These are phyloP conservation scores for Aspergillus aculeatus DNA, from an alignment of 2,329 filamentous ascomycete species.

Conservation along the genomic window DNA sequence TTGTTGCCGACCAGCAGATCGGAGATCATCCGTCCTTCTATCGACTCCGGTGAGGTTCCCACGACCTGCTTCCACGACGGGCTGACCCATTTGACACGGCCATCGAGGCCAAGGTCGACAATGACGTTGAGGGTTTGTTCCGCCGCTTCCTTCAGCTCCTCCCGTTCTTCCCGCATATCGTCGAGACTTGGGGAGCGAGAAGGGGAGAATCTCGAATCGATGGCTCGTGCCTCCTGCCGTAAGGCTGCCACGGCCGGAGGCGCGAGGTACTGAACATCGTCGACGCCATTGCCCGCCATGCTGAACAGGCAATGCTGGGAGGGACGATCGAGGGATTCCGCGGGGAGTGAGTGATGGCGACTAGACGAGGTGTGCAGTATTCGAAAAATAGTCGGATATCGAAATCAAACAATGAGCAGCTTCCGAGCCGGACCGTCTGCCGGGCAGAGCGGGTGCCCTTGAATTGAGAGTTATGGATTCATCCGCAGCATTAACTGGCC, in stretches of 20 bases:
- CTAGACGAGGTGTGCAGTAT: constrained; percentile 7
- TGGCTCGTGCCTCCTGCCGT: constrained; percentile 43
- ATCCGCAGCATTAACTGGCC: constrained; percentile 43
- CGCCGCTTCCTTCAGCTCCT: constrained; percentile 90
- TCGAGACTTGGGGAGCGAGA: constrained; percentile 74
- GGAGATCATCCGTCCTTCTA: constrained; percentile 74
- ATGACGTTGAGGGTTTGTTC: constrained; percentile 97
- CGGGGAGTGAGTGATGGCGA: constrained; percentile 5
- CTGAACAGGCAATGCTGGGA: constrained; percentile 24
- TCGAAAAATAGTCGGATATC: constrained; percentile 7
- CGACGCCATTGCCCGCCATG: constrained; percentile 45
- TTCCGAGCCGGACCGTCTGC: constrained; percentile 43
- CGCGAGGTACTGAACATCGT: constrained; percentile 41
- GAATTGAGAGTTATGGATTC: constrained; percentile 38
- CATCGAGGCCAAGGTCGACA: constrained; percentile 87
- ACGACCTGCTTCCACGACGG: constrained; percentile 94
- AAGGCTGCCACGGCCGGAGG: constrained; percentile 46
- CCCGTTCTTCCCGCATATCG: constrained; percentile 87
- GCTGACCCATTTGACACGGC: constrained; percentile 91
- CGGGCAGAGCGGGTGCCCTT: constrained; percentile 46
- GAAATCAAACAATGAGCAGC: constrained; percentile 16
- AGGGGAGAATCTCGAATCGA: constrained; percentile 32
- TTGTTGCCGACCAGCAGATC: constrained; percentile 80
- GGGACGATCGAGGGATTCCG: constrained; percentile 10
- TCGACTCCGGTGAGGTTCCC: constrained; percentile 69